These are phyloP conservation scores for Cyberlindnera americana DNA, from an alignment of 805 yeast genomes.

Conservation along the genomic window DNA sequence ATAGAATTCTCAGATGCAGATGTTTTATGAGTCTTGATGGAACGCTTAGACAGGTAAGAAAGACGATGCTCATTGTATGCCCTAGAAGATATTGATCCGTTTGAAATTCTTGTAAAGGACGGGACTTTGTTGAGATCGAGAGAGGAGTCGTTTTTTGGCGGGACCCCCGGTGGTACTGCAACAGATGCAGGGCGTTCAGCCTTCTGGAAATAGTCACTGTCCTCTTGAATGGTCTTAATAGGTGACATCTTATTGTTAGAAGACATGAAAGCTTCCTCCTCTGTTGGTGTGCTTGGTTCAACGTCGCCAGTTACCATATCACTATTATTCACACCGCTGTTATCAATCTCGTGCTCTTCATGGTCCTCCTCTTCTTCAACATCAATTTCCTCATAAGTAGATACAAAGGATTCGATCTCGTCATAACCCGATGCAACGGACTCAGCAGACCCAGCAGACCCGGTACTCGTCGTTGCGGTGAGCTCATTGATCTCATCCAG, in stretches of 20 bases:
- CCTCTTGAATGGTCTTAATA: constrained; percentile 23
- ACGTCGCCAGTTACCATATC: constrained; percentile 6
- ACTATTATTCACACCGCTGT: constrained; percentile 11
- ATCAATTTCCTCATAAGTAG: constrained; percentile 24
- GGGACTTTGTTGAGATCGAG: constrained; percentile 22
- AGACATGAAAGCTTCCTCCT: constrained; percentile 23
- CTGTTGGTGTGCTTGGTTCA: constrained; percentile 28
- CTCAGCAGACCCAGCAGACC: neutral
- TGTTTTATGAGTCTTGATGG: constrained; percentile 16
- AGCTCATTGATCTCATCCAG: neutral
- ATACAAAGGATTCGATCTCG: constrained; percentile 29
- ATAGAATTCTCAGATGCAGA: constrained; percentile 20
- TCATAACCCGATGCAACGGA: constrained; percentile 6
- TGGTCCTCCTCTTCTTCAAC: constrained; percentile 13
- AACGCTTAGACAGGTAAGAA: constrained; percentile 25
- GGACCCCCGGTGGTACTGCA: neutral
- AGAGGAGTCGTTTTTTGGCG: constrained; percentile 3
- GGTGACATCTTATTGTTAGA: constrained; percentile 28
- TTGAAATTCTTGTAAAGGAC: constrained; percentile 24
- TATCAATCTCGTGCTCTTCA: constrained; percentile 13
- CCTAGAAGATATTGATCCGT: constrained; percentile 12
- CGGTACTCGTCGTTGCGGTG: neutral
- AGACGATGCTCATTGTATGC: constrained; percentile 10
- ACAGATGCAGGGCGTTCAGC: neutral
- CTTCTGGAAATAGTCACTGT: constrained; percentile 1